Conservation (phyloP, 257 asterid genomes). For the Sherardia arvensis region DNA sequence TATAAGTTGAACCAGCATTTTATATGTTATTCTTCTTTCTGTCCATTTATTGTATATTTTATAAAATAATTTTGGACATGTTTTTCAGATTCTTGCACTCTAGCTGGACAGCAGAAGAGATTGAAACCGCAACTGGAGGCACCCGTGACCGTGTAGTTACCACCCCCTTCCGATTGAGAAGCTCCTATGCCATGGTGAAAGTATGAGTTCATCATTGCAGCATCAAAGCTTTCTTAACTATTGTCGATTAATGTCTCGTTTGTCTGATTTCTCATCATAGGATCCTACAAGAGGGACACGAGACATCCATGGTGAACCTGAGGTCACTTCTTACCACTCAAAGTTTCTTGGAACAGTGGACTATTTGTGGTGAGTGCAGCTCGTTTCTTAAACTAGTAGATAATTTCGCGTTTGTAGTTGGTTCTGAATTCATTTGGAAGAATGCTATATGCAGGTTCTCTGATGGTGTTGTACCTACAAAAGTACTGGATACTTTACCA, state of each 20-base stretch:
- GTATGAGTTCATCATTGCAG: conserved; percentile 8
- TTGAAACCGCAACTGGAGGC: conserved; percentile 23
- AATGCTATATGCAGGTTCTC: conserved; percentile 21
- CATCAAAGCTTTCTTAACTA: background rate
- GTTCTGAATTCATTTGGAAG: background rate
- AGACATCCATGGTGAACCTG: conserved; percentile 24
- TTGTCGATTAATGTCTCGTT: background rate
- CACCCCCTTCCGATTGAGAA: conserved; percentile 26
- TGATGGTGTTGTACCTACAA: conserved; percentile 26
- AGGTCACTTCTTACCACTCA: conserved; percentile 39
- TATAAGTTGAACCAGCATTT: too few relatives aligned
- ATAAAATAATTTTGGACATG: background rate
- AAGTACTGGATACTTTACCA: conserved; percentile 33
- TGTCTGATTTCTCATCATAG: conserved; percentile 10
- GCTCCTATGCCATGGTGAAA: conserved; percentile 31
- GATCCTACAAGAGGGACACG: conserved; percentile 21
- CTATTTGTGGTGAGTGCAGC: conserved; percentile 26
- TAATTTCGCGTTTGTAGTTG: background rate
- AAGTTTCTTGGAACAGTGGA: conserved; percentile 36
- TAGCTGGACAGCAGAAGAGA: conserved; percentile 32
- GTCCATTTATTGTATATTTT: background rate
- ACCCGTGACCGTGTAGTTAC: conserved; percentile 13
- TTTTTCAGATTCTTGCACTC: conserved; percentile 22
- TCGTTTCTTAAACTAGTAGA: background rate
- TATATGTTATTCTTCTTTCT: background rate